Evolutionary conservation across 139 green algal species (phyloP), one percentile per base, ranked within the genome.

Genomic region (Yamagishiella unicocca): DNA sequence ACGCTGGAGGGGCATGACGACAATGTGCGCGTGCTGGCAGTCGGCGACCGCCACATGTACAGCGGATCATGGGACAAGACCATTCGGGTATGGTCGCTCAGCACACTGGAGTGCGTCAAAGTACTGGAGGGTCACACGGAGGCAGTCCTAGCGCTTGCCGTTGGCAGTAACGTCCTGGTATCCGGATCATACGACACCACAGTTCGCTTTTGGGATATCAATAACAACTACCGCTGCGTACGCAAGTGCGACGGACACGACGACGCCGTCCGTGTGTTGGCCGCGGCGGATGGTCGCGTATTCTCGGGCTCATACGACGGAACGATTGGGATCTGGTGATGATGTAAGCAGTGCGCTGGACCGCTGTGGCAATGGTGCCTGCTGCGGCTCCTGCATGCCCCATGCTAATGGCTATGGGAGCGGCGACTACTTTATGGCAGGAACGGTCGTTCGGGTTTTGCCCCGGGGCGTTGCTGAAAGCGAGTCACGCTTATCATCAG

Each of bases 51-150:
- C 14, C 86, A 93, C 89, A 93, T 99, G 66, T 99, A 97, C 93
- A 95, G 85, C 37, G 97, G 96, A 29, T 97, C 94, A 10, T 99
- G 96, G 96, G 97, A 99, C 89, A 97, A 97, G 91, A 98, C 95
- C 66, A 97, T 99, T 66, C 91, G 96, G 62, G 90, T 98, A 64
- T 98, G 96, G 96, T 93, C 96, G 88, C 74, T 96, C 27, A 80
- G 90, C 45, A 96, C 93, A 5, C 90, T 97, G 35, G 90, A 96
- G 55, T 96, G 94, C 81, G 88, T 97, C 14, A 93, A 93, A 83
- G 92, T 95, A 38, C 93, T 99, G 74, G 94, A 98, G 82, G 97
- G 97, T 0, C 97, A 99, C 91, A 94, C 86, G 5, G 97, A 99
- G 89, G 97, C 97, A 2, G 97, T 99, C 68, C 92, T 99, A 66